A percentile compares a stretch with the other conserved stretches of the same genome.
These are phyloP conservation scores for Diaporthe ampelina DNA, from an alignment of 2,329 filamentous ascomycete species.

Conservation along the genomic window DNA sequence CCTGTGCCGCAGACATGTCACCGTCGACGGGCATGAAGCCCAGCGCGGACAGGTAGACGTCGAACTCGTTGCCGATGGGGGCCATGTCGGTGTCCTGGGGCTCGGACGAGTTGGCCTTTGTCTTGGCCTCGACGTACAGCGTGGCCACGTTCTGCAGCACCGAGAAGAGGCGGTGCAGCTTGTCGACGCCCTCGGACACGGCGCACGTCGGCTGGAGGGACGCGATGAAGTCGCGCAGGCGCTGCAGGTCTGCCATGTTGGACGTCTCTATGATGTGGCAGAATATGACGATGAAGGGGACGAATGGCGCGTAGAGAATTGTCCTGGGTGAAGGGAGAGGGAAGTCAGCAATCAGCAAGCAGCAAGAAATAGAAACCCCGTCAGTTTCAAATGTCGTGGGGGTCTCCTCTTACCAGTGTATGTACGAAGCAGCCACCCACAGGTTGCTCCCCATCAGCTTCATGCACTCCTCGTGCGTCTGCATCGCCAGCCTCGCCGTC, in stretches of 20 bases:
- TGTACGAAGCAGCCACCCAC: slow-evolving; percentile 61
- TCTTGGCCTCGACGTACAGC: slow-evolving; percentile 73
- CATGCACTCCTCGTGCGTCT: slow-evolving; percentile 61
- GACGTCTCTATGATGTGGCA: slow-evolving; percentile 69
- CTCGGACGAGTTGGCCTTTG: slow-evolving; percentile 65
- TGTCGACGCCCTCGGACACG: slow-evolving; percentile 70
- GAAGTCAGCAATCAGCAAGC: neutral
- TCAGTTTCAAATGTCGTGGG: slow-evolving; percentile 18
- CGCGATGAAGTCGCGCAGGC: slow-evolving; percentile 68
- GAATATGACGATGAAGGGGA: slow-evolving; percentile 72
- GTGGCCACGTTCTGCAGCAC: slow-evolving; percentile 73
- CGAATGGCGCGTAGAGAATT: slow-evolving; percentile 69
- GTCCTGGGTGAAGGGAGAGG: slow-evolving; percentile 55
- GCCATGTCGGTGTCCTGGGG: slow-evolving; percentile 60
- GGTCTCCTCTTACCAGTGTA: slow-evolving; percentile 62
- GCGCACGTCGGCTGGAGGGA: slow-evolving; percentile 66
- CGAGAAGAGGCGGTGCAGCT: slow-evolving; percentile 72
- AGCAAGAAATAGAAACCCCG: neutral
- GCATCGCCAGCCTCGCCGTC: slow-evolving; percentile 63
- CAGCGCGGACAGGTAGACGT: slow-evolving; percentile 74
- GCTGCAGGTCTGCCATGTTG: slow-evolving; percentile 65
- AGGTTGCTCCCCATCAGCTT: slow-evolving; percentile 56
- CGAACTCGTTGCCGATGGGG: slow-evolving; percentile 71
- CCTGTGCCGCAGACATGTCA: slow-evolving; percentile 37
- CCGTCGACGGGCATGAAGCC: slow-evolving; percentile 66